phyloP scores from a whole-genome alignment of 139 green algal species.

The Monoraphidium neglectum region DNA sequence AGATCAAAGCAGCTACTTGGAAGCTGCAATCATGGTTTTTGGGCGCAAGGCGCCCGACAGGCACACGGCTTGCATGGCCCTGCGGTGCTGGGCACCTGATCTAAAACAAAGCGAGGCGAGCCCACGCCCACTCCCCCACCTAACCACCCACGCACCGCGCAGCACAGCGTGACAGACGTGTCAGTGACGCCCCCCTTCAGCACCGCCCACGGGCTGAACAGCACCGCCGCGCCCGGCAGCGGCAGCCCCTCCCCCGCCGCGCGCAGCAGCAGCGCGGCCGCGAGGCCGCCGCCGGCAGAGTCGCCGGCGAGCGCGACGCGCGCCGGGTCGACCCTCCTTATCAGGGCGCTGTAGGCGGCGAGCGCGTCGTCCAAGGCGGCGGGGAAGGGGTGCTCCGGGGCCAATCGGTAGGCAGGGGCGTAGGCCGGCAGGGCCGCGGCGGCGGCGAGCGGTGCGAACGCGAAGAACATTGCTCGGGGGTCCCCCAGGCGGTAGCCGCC shows the following conservation, averaged over 20 bases:
- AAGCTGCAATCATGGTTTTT: no score
- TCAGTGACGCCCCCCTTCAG: neutral
- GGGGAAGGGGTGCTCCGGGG: conserved; percentile 18
- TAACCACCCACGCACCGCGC: no score
- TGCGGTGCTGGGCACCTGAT: no score
- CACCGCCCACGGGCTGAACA: conserved; percentile 13
- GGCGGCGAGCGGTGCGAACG: no score
- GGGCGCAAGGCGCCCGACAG: no score
- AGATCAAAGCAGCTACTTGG: no score
- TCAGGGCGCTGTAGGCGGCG: conserved; percentile 10
- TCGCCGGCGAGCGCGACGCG: conserved; percentile 18
- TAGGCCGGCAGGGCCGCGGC: no score
- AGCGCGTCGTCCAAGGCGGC: conserved; percentile 15
- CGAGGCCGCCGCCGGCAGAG: conserved; percentile 12
- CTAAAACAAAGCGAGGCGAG: no score
- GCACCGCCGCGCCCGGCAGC: neutral
- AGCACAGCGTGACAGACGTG: neutral
- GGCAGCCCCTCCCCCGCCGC: neutral
- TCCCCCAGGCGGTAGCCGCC: no score
- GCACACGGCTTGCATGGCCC: no score
- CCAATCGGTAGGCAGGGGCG: conserved; percentile 26
- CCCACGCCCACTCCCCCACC: no score
- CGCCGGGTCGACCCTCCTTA: neutral
- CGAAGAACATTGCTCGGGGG: no score
- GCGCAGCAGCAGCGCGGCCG: conserved; percentile 4